Evolutionary conservation across 495 filamentous ascomycete species (phyloP).

Genomic region (Gamarada debralockiae): DNA sequence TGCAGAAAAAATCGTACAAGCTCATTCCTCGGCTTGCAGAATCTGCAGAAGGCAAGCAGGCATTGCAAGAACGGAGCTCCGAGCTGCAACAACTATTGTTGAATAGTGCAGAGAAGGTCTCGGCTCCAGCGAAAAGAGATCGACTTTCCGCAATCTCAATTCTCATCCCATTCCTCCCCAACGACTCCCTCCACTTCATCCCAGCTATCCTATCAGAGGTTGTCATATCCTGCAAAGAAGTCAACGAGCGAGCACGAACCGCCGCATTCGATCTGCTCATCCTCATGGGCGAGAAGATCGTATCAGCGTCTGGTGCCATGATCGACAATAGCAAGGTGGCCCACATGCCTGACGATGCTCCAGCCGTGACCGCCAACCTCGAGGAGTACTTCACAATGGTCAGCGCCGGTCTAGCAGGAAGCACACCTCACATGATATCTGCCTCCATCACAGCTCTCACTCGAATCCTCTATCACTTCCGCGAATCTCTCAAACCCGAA

Average conservation of each 20-base stretch:
- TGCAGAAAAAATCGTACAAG: constrained; percentile 99
- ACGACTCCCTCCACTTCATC: constrained; percentile 81
- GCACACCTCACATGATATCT: constrained; percentile 90
- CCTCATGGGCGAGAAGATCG: constrained; percentile 78
- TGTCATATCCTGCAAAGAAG: constrained; percentile 91
- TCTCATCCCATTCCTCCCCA: constrained; percentile 71
- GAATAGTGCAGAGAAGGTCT: constrained; percentile 71
- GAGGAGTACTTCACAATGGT: constrained; percentile 99
- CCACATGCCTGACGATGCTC: constrained; percentile 76
- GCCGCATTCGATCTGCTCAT: constrained; percentile 89
- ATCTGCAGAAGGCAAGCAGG: constrained; percentile 66
- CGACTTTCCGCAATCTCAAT: constrained; percentile 78
- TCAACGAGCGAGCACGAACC: constrained; percentile 88
- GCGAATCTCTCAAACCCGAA: constrained; percentile 46
- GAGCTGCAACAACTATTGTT: constrained; percentile 81
- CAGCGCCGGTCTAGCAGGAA: constrained; percentile 86
- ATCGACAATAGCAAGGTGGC: constrained; percentile 82
- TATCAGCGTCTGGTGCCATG: constrained; percentile 57
- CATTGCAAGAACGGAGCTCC: constrained; percentile 63
- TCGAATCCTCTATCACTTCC: constrained; percentile 87
- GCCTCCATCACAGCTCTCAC: constrained; percentile 91
- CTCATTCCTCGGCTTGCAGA: constrained; percentile 84
- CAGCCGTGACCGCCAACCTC: constrained; percentile 69
- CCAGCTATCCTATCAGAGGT: constrained; percentile 88
- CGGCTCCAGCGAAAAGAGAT: constrained; percentile 77